Evolutionary conservation across 2,329 filamentous ascomycete species (phyloP).

Genomic region (Arthroderma uncinatum): DNA sequence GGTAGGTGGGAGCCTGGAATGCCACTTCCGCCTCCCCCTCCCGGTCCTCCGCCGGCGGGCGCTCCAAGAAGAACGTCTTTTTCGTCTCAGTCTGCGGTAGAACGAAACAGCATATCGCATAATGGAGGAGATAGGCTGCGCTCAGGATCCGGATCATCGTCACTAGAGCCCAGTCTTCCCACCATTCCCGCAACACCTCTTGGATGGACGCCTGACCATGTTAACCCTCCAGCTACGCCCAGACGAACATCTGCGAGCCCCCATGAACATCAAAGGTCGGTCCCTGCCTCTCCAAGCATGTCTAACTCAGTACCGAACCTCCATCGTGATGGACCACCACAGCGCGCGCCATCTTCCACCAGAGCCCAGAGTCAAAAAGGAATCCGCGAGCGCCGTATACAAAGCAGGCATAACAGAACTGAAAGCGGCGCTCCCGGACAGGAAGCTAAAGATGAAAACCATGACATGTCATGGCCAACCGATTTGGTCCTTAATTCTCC

Average conservation of each 20-base stretch:
- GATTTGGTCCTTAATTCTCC: conserved; percentile 40
- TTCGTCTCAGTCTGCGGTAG: background rate
- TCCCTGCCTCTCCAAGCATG: background rate
- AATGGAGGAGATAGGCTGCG: background rate
- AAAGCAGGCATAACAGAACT: conserved; percentile 46
- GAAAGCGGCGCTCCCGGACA: conserved; percentile 26
- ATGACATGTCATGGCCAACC: conserved; percentile 31
- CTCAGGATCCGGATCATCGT: background rate
- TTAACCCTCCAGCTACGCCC: background rate
- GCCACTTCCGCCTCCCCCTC: conserved; percentile 38
- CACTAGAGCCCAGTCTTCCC: background rate
- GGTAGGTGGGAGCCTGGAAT: conserved; percentile 35
- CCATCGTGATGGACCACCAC: background rate
- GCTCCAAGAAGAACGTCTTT: conserved; percentile 5
- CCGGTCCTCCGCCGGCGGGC: conserved; percentile 33
- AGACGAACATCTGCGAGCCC: background rate
- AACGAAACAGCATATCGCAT: background rate
- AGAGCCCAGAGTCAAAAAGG: conserved; percentile 48
- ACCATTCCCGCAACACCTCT: conserved; percentile 22
- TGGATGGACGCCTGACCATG: conserved; percentile 31
- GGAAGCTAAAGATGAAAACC: conserved; percentile 15
- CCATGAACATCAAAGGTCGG: background rate
- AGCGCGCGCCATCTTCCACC: conserved; percentile 16
- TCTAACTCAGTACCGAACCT: background rate
- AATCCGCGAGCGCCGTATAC: conserved; percentile 54